Conservation (phyloP, 2,329 filamentous ascomycete species). For the Dryadomyces sulphureus region DNA sequence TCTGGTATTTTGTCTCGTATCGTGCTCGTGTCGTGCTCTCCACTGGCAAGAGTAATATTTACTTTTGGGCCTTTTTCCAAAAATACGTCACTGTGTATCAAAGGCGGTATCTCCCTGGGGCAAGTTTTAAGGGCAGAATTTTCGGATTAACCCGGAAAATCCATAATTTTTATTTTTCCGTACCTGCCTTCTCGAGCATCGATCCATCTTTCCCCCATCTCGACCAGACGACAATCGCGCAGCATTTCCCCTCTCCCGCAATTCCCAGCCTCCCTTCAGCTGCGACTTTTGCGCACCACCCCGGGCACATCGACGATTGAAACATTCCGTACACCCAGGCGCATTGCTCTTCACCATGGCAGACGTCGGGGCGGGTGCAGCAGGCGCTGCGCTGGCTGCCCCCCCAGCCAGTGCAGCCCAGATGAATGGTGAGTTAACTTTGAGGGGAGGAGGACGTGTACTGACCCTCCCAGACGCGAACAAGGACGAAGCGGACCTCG, state of each 20-base stretch:
- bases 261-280: neutral
- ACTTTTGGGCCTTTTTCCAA: too few species aligned
- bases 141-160: slow-evolving; percentile 4
- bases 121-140: slow-evolving; percentile 4
- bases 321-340: too few species aligned
- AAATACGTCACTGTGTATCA: neutral
- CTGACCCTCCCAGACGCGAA: neutral
- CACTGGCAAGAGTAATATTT: too few species aligned
- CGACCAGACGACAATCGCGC: neutral
- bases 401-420: neutral
- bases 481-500: neutral
- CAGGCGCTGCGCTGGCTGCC: slow-evolving; percentile 1
- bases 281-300: too few species aligned
- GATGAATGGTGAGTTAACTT: too few species aligned
- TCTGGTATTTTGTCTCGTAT: too few species aligned
- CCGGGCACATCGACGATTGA: too few species aligned
- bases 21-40: too few species aligned
- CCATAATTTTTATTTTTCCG: slow-evolving; percentile 3
- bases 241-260: neutral
- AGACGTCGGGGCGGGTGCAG: slow-evolving; percentile 1
- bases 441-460: too few species aligned
- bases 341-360: neutral
- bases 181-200: neutral
- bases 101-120: slow-evolving; percentile 2
- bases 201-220: neutral